Evolutionary conservation across 352 stramenopile genomes (phyloP).

Genomic region (Albugo laibachii): DNA sequence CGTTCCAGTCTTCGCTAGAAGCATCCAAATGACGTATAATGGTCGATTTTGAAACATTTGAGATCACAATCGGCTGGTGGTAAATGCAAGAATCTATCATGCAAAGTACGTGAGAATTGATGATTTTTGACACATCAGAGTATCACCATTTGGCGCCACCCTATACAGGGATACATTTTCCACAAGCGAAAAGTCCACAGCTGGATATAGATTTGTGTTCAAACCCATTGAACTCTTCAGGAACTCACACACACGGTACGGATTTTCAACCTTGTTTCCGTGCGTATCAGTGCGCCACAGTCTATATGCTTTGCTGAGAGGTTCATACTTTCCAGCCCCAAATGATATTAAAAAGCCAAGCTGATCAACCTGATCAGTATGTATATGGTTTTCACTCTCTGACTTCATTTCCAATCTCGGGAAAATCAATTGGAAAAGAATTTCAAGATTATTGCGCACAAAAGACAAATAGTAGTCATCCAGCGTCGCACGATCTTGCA

Average conservation of each 20-base stretch:
- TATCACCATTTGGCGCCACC: no score
- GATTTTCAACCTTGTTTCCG: constrained; percentile 20
- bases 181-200: constrained; percentile 38
- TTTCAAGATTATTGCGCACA: constrained; percentile 55
- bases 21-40: constrained; percentile 61
- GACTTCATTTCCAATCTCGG: constrained; percentile 21
- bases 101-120: no score
- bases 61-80: constrained; percentile 25
- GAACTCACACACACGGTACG: constrained; percentile 39
- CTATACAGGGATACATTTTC: no score
- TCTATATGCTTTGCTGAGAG: constrained; percentile 42
- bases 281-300: constrained; percentile 21
- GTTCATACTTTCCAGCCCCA: constrained; percentile 32
- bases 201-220: constrained; percentile 65
- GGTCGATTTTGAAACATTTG: constrained; percentile 47
- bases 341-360: constrained; percentile 52
- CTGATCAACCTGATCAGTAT: constrained; percentile 41
- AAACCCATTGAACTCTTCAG: constrained; percentile 56
- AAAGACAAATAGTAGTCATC: constrained; percentile 67
- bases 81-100: no score
- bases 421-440: constrained; percentile 50
- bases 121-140: no score
- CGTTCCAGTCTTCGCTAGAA: constrained; percentile 18
- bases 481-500: constrained; percentile 58
- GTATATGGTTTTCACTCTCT: constrained; percentile 22